Conservation (phyloP, 306 rosid species). For the Vicia villosa region DNA sequence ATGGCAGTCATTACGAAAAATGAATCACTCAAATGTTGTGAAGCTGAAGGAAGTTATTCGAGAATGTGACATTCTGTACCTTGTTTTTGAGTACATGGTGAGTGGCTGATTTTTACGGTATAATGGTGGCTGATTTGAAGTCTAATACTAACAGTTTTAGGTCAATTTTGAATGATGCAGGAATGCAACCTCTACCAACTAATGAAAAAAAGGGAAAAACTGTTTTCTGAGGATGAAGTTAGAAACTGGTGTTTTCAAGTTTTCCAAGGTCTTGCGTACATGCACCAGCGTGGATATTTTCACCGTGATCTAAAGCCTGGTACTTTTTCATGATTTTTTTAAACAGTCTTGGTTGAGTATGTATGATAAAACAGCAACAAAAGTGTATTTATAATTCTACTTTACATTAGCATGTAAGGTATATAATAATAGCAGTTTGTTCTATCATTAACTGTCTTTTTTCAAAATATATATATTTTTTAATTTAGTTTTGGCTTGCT, state of each 20-base stretch:
- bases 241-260: conserved; percentile 44
- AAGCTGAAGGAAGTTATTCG: conserved; percentile 95
- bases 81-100: conserved; percentile 96
- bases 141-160: conserved; percentile 13
- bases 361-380: not conserved
- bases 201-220: conserved; percentile 81
- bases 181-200: conserved; percentile 90
- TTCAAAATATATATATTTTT: conserved; percentile 1
- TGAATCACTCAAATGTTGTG: conserved; percentile 90
- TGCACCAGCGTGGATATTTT: conserved; percentile 98
- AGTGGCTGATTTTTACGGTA: conserved; percentile 33
- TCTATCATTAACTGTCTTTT: not conserved
- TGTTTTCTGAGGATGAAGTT: conserved; percentile 77
- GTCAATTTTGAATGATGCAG: conserved; percentile 43
- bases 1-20: conserved; percentile 73
- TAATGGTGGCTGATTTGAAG: not conserved
- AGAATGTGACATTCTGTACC: conserved; percentile 79
- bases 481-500: not conserved
- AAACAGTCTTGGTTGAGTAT: conserved; percentile 20
- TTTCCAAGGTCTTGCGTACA: conserved; percentile 97
- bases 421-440: conserved; percentile 9
- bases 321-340: conserved; percentile 34
- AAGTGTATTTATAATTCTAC: not conserved
- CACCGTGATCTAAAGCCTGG: conserved; percentile 99
- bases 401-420: conserved; percentile 1